Base-by-base conservation (phyloP, 768 basidiomycete genomes). In the Boletus barrowsii region DNA sequence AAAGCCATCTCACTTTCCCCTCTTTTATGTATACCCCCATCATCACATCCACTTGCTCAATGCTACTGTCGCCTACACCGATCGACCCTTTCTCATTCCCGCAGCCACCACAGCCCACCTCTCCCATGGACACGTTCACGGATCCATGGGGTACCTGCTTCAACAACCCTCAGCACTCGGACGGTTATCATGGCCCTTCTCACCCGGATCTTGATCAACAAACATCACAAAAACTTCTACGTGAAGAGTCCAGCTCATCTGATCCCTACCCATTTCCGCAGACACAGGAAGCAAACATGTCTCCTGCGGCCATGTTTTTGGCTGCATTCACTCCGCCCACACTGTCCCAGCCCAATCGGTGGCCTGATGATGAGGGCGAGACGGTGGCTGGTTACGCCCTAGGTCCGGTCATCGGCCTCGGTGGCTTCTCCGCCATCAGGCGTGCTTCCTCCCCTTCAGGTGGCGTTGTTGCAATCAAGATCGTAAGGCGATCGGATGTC, bases 401-500 rank as follows among this genome's bases (percentile, higher is more conserved):
- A 0, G 93, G 90, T 15, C 77, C 78, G 30, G 75, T 88, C 59
- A 80, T 96, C 13, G 93, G 89, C 24, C 77, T 81, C 55, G 93
- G 94, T 10, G 88, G 84, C 8, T 91, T 92, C 68, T 91, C 91
- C 14, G 83, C 83, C 54, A 89, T 96, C 54, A 75, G 88, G 49
- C 80, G 81, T 7, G 93, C 87, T 2, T 82, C 72, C 4, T 79
- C 82, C 10, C 76, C 83, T 8, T 70, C 79, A 4, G 84, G 87
- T 2, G 89, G 84, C 32, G 73, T 83, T 3, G 83, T 87, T 43
- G 93, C 93, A 9, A 86, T 94, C 70, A 95, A 95, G 70, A 89
- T 94, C 60, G 81, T 95, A 39, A 79, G 81, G 20, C 78, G 79
- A 44, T 73, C 81, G 17, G 83, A 86, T 50, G 60, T 84, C 33